A percentile compares a stretch with the other conserved stretches of the same genome.
These are phyloP conservation scores for Drechslerella coelobrocha DNA, from an alignment of 2,329 filamentous ascomycete genomes.

Conservation along the genomic window DNA sequence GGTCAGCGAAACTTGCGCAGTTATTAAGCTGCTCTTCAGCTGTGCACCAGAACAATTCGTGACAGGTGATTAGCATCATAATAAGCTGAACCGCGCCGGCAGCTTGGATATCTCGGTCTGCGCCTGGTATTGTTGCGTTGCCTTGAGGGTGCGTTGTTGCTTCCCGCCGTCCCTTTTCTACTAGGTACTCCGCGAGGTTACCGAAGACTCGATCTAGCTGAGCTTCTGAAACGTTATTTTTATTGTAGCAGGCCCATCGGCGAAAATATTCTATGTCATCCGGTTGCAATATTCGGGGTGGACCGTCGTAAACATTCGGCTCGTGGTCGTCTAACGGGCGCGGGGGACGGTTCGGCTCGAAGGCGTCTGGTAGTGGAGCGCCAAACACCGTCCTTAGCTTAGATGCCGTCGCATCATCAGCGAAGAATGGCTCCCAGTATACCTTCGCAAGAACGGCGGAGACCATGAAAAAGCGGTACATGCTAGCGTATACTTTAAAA, in stretches of 20 bases:
- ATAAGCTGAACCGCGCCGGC: conserved; percentile 19
- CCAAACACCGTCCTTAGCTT: conserved; percentile 7
- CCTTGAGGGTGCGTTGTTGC: not conserved
- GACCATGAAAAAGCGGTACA: conserved; percentile 33
- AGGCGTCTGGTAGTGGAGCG: not conserved
- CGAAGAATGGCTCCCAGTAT: conserved; percentile 39
- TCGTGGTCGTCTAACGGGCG: not conserved
- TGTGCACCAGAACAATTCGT: conserved; percentile 37
- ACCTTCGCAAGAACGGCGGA: conserved; percentile 21
- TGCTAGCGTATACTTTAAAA: conserved; percentile 28
- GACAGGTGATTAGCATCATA: conserved; percentile 30
- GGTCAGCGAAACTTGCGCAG: not conserved
- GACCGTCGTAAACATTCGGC: too few species aligned
- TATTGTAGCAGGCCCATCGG: conserved; percentile 37
- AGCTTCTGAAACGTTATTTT: not conserved
- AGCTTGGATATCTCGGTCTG: not conserved
- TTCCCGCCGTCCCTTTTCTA: conserved; percentile 13
- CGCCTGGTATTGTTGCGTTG: not conserved
- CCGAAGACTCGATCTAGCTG: conserved; percentile 18
- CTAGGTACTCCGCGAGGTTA: conserved; percentile 19
- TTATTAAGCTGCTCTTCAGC: conserved; percentile 15
- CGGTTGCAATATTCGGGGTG: too few species aligned
- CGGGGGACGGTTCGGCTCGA: not conserved
- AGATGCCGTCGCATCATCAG: not conserved
- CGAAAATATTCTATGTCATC: conserved; percentile 24